Base-by-base conservation (phyloP, 108 stramenopile genomes). In the Nitzschia putrida region DNA sequence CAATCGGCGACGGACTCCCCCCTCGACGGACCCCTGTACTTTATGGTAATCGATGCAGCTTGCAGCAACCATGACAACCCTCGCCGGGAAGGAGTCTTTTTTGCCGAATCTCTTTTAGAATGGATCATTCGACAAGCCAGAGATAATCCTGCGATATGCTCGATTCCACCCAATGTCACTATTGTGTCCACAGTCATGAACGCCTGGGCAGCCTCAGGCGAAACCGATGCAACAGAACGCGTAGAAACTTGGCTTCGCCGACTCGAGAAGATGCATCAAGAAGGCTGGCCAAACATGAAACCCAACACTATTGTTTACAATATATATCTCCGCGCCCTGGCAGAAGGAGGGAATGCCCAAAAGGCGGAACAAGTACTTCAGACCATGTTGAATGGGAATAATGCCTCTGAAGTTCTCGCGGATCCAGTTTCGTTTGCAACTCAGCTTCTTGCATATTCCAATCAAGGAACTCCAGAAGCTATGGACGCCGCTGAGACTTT, bases 351-450 rank as follows among this genome's bases (percentile, higher is more conserved):
- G 9, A 50, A 72, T 14, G 39, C 50, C 7, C 25, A 67, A n/a
- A 45, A 60, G 38, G 69, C 65, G 7, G 70, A 81, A 58, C 49
- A 61, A 21, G 69, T 64, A 20, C 47, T 69, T 25, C 74, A 74
- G 66, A 49, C 58, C 0, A 52, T 80, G 58, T 44, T 69, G 43
- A 60, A 38, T 8, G 37, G 61, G 8, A 64, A 69, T 23, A 54
- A 42, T n/a, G 58, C 53, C 9, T 34, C 29, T 34, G 29, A 34
- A 34, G 66, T 70, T 11, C 54, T 37, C 21, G 77, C 85, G 2
- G 80, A 83, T 64, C 63, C 60, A 0, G 47, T 86, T 44, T 81
- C 80, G 11, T 83, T 78, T 49, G 69, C 79, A 16, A 73, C 77
- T n/a, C 64, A 80, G 11, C 34, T 80, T 20, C 63, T 66, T 44